These are phyloP conservation scores for Melastoma candidum DNA, from an alignment of 441 rosid genomes.

Conservation along the genomic window DNA sequence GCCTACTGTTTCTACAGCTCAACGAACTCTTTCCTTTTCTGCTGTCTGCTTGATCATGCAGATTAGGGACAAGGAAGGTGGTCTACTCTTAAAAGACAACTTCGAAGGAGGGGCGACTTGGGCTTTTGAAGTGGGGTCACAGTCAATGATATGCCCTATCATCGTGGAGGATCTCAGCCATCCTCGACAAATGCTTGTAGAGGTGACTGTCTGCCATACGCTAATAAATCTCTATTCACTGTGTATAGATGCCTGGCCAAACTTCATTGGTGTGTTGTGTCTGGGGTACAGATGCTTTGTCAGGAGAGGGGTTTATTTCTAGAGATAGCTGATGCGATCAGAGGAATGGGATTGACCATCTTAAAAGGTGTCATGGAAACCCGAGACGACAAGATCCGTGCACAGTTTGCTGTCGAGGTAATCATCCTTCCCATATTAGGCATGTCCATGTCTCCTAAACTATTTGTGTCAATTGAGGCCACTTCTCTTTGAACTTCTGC, in stretches of 20 bases:
- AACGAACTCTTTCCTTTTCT: background rate
- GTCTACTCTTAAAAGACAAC: constrained; percentile 38
- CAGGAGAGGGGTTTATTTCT: constrained; percentile 85
- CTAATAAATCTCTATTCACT: constrained; percentile 8
- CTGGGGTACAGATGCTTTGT: constrained; percentile 64
- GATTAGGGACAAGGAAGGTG: constrained; percentile 53
- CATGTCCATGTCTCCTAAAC: too few species aligned
- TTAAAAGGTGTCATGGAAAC: constrained; percentile 88
- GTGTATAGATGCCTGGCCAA: constrained; percentile 7
- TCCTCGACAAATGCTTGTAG: constrained; percentile 86
- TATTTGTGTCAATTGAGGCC: background rate
- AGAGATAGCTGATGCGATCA: constrained; percentile 79
- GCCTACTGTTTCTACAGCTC: too few species aligned
- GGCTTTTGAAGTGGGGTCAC: constrained; percentile 94
- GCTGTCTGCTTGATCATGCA: constrained; percentile 23
- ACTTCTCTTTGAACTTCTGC: constrained; percentile 3
- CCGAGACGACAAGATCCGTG: constrained; percentile 76
- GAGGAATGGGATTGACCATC: constrained; percentile 85
- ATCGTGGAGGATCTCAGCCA: constrained; percentile 81
- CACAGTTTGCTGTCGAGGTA: constrained; percentile 87
- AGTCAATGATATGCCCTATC: constrained; percentile 77
- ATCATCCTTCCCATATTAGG: constrained; percentile 1
- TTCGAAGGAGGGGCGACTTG: constrained; percentile 90
- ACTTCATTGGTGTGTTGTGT: constrained; percentile 1
- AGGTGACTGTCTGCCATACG: constrained; percentile 36